Evolutionary conservation across 148 eudicot genomes (phyloP), one percentile per base, ranked within the genome.

Genomic region (Talinum fruticosum): DNA sequence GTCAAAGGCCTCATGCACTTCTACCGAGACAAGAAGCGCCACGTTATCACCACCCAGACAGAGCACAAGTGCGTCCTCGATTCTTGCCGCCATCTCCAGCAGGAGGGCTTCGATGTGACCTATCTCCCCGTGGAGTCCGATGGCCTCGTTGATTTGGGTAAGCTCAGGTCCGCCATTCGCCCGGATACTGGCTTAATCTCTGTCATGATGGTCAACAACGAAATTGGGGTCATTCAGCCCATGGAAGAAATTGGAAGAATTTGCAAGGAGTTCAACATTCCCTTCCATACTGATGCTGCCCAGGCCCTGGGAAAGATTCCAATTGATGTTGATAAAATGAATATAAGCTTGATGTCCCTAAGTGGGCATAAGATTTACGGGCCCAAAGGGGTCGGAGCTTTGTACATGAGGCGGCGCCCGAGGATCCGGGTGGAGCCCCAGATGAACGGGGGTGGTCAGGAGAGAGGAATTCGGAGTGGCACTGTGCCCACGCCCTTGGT

Each of bases 401-500:
- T 96, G 85, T 96, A 91, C 51, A 96, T 93, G 88, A 66, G 97
- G 74, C 78, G 97, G n/a, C 71, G 97, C 32, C 97, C 97, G 0
- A 75, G 97, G 75, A 86, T 96, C 61, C 78, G 97, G 70, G 97
- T 92, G 29, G 94, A 91, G 87, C 90, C 99, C 0, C 94, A 91
- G 80, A 96, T 96, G 99, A 96, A 85, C 69, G 99, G 99, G 18
- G 99, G 97, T 62, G 99, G 99, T 16, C 99, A 96, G 71, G 99
- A 95, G 84, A 87, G 97, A 29, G 97, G 97, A 49, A 86, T 93
- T 32, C 82, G 99, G 53, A 96, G 97, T n/a, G 99, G 97, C 7
- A 96, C 97, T 0, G 97, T 96, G 15, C 99, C 97, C 0, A 96
- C 97, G 1, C 97, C 97, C 0, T 76, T 96, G 79, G 99, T 89